Evolutionary conservation across 2,329 filamentous ascomycete species (phyloP).

Genomic region (Elsinoe perseae): DNA sequence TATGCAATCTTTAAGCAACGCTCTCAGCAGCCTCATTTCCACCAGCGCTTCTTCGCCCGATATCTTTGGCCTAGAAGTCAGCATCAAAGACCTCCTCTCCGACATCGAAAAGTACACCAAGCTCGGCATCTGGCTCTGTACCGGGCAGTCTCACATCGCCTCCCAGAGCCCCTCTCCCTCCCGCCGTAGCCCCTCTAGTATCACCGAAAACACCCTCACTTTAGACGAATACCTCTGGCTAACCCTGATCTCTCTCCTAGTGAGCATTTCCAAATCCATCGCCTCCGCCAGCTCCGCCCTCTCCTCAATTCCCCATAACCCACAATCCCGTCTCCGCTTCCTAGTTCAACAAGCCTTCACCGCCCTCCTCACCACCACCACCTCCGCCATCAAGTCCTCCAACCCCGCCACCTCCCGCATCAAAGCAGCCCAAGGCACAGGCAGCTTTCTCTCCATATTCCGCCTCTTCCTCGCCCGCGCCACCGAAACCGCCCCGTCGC

Average conservation of each 20-base stretch:
- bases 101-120: constrained; percentile 82
- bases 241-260: constrained; percentile 55
- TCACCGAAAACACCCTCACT: constrained; percentile 51
- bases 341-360: constrained; percentile 19
- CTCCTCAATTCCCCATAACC: constrained; percentile 66
- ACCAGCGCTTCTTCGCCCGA: constrained; percentile 52
- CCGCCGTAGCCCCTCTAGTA: constrained; percentile 28
- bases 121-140: constrained; percentile 93
- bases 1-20: constrained; percentile 68
- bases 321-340: constrained; percentile 37
- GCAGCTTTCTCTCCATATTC: constrained; percentile 80
- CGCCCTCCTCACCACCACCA: constrained; percentile 18
- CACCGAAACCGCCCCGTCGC: constrained; percentile 69
- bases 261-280: constrained; percentile 44
- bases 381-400: constrained; percentile 21
- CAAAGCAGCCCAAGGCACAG: constrained; percentile 30
- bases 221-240: constrained; percentile 59
- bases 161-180: constrained; percentile 31
- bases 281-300: constrained; percentile 35
- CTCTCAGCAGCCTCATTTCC: constrained; percentile 65
- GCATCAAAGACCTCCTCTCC: constrained; percentile 64
- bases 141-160: constrained; percentile 56
- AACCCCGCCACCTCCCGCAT: constrained; percentile 38
- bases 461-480: constrained; percentile 81
- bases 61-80: constrained; percentile 52